Evolutionary conservation across 345 rosid genomes (phyloP), one percentile per base, ranked within the genome.

Genomic region (Eucalyptus urophylla): DNA sequence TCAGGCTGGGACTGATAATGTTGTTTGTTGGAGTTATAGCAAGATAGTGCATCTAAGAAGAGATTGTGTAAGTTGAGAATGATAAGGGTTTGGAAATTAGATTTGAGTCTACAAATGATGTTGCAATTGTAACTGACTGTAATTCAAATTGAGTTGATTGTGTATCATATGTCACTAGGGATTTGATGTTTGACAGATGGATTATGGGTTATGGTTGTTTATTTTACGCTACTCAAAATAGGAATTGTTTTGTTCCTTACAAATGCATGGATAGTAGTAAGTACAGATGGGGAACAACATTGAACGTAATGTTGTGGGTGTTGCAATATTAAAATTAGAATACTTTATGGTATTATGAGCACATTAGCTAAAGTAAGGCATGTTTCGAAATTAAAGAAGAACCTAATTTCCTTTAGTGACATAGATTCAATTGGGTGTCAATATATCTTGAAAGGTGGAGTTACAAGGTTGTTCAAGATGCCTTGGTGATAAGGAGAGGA

Each of bases 91-190:
- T 8, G 43, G 19, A 17, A 33, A 33, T 37, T 19, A 72, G 3
- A 72, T 7, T 17, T 72, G 14, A 33, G 7, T 9, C 24, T 9
- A 6, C 11, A 33, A 6, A 72, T 33, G 25, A 72, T 37, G 11
- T 72, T 72, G 45, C 10, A 72, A 11, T 2, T 37, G 13, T 37
- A 72, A 2, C 8, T 17, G 0, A 72, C 4, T 16, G 6, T 69
- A 16, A 31, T 72, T 72, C 1, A 2, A 37, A 72, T 72, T 19
- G 7, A 0, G 4, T 0, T 37, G 4, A 19, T 72, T 33, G 6
- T 72, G 81, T 19, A 10, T 72, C 22, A 6, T 72, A 6, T 72
- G 4, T 19, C 37, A 33, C 25, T 37, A 10, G 3, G 25, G 14
- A 72, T 72, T 72, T 6, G 24, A 17, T 11, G 14, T 33, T 72